Conservation (phyloP, 2,329 filamentous ascomycete genomes). For the Penicillium frequentans region DNA sequence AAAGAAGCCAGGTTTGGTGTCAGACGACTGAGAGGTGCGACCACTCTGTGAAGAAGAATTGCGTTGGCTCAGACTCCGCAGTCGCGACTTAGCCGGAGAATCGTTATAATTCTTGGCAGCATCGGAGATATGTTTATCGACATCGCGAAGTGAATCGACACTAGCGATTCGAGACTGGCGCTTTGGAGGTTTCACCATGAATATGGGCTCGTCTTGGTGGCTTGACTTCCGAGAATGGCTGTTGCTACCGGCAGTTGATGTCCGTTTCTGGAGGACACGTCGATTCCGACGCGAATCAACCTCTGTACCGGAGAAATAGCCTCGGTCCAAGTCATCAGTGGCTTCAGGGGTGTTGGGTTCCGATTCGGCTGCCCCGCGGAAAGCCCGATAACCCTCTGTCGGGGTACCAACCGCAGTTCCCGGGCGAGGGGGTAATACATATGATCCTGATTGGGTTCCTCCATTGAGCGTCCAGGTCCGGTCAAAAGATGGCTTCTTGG, state of each 20-base stretch:
- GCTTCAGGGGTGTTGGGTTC: conserved; percentile 33
- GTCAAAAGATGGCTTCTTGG: conserved; percentile 61
- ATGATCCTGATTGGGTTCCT: conserved; percentile 33
- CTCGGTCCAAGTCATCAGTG: conserved; percentile 70
- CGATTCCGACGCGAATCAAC: conserved; percentile 68
- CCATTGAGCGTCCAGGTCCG: conserved; percentile 57
- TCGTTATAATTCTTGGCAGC: conserved; percentile 66
- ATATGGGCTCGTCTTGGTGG: conserved; percentile 68
- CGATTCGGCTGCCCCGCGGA: conserved; percentile 27
- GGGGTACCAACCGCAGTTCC: conserved; percentile 33
- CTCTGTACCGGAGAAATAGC: conserved; percentile 92
- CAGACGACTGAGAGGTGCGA: conserved; percentile 51
- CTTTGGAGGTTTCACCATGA: conserved; percentile 65
- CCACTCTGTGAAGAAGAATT: conserved; percentile 41
- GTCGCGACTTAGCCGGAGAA: conserved; percentile 52
- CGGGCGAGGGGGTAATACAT: conserved; percentile 33
- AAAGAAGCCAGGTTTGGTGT: conserved; percentile 50
- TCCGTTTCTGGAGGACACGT: conserved; percentile 78
- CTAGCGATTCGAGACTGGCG: conserved; percentile 79
- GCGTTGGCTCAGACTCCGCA: conserved; percentile 63
- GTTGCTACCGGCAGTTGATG: conserved; percentile 38
- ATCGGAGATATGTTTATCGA: conserved; percentile 52
- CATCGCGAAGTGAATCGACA: conserved; percentile 70
- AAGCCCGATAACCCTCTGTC: conserved; percentile 8
- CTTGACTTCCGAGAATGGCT: conserved; percentile 71